Conservation (phyloP, 441 rosid genomes). For the Raphanus hybrid region DNA sequence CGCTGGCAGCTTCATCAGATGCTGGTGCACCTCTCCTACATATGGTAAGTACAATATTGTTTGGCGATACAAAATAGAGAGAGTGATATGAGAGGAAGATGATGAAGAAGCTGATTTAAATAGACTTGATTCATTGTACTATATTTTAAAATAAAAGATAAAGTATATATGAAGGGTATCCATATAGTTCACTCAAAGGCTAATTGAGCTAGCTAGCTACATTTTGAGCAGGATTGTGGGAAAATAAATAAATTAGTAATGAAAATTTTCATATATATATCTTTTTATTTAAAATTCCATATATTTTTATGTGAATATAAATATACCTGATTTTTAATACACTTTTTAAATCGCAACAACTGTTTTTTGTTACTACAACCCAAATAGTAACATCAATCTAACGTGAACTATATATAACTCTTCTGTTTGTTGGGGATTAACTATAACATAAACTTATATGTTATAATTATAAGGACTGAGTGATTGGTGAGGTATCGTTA, state of each 20-base stretch:
- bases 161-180: background rate
- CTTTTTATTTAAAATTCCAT: background rate
- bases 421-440: background rate
- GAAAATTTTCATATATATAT: background rate
- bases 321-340: background rate
- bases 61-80: conserved; percentile 17
- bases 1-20: conserved; percentile 99
- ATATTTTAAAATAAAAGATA: conserved; percentile 1
- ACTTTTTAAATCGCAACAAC: too few species aligned
- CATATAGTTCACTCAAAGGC: conserved; percentile 29
- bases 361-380: background rate
- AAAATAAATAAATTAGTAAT: background rate
- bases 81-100: conserved; percentile 14
- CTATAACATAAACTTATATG: background rate
- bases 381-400: background rate
- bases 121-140: conserved; percentile 1
- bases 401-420: background rate
- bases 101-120: conserved; percentile 20
- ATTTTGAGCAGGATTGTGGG: conserved; percentile 19
- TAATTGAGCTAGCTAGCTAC: conserved; percentile 11
- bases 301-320: background rate
- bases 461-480: background rate
- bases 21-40: conserved; percentile 54
- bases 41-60: background rate
- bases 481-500: too few species aligned